These are phyloP conservation scores for Hebeloma cylindrosporum DNA, from an alignment of 768 basidiomycete genomes.

Conservation along the genomic window DNA sequence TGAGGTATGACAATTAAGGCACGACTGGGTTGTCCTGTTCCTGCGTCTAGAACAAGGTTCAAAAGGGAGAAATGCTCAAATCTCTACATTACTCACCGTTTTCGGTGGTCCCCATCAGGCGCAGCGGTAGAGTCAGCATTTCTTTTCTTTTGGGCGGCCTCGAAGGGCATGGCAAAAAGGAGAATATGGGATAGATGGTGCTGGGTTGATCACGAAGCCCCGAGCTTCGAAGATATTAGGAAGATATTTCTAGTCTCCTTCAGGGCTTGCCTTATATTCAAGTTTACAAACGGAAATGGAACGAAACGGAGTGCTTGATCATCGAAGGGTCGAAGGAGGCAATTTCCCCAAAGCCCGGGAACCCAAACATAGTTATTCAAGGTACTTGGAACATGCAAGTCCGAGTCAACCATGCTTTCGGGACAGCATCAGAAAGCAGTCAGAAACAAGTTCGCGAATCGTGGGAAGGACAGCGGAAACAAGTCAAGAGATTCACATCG, in stretches of 20 bases:
- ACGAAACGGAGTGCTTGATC: slow-evolving; percentile 1
- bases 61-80: not conserved
- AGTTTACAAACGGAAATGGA: slow-evolving; percentile 4
- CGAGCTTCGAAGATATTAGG: no score
- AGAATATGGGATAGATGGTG: no score
- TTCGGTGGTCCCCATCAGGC: slow-evolving; percentile 29
- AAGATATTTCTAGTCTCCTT: no score
- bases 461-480: slow-evolving; percentile 11
- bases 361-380: slow-evolving; percentile 2
- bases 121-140: slow-evolving; percentile 28
- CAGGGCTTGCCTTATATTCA: slow-evolving; percentile 33
- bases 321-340: slow-evolving; percentile 12
- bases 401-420: slow-evolving; percentile 12
- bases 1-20: slow-evolving; percentile 71
- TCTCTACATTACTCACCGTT: slow-evolving; percentile 15
- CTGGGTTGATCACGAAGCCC: no score
- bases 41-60: slow-evolving; percentile 42
- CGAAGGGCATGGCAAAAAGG: slow-evolving; percentile 30
- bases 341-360: slow-evolving; percentile 11
- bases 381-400: slow-evolving; percentile 8
- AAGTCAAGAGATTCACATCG: slow-evolving; percentile 8
- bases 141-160: slow-evolving; percentile 31
- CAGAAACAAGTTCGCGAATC: slow-evolving; percentile 9
- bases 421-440: slow-evolving; percentile 4
- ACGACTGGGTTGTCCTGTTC: slow-evolving; percentile 73